Evolutionary conservation across 192 early-diverging fungal genomes (phyloP), one percentile per base, ranked within the genome.

Genomic region (Entrophospora sp.): DNA sequence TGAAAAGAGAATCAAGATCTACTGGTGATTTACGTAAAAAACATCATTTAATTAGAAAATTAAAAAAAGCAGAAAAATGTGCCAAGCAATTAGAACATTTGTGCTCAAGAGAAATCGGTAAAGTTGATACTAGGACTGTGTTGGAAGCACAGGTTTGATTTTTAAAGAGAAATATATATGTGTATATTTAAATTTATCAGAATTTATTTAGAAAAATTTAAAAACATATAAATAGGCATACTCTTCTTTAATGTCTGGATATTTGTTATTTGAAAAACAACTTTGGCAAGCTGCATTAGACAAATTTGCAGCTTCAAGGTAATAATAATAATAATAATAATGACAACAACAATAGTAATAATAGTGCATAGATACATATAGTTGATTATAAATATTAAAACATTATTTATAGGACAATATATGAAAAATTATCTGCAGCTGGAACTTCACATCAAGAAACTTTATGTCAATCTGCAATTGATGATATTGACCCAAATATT

Each of bases 401-500:
- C 7, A 5, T 46, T 30, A 20, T 56, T n/a, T 20, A 27, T 36
- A 87, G 85, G 52, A 79, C 82, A 13, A 83, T 90, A 37, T 91
- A 89, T 68, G 82, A 85, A 49, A 79, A 76, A 31, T 75, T 91
- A 35, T 76, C 83, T 16, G 61, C 71, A 20, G 77, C 81, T n/a
- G 73, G 76, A 44, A 73, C 74, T 57, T 60, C 81, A 16, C 81
- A 84, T 53, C 81, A 85, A 65, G 82, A 80, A 64, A 75, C 77
- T 1, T 69, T 92, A 5, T 86, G 80, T 60, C 85, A 87, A 45
- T 69, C 81, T 10, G 78, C 84, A 0, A 82, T 91, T 27, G 90
- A 92, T 68, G 81, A 72, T 16, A 83, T 92, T 52, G 90, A 91
- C 38, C 89, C 89, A 49, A 87, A 85, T 69, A 85, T 93, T 70